Evolutionary conservation across 2,329 filamentous ascomycete species (phyloP).

Genomic region (Fusarium nurragi): DNA sequence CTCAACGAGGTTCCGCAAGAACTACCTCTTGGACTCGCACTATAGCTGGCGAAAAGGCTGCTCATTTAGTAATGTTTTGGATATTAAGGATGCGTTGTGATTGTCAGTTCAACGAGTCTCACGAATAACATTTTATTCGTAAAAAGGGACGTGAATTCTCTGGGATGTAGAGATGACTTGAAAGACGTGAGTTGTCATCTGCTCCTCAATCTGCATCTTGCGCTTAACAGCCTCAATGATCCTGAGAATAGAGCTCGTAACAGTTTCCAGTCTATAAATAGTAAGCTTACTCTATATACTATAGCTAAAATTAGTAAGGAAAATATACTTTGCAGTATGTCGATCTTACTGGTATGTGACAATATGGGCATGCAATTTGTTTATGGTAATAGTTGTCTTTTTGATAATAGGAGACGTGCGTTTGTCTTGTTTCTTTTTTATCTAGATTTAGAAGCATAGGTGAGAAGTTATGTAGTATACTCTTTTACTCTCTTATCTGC

Average conservation of each 20-base stretch:
- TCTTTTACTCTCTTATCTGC: slow-evolving; percentile 25
- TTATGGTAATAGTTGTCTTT: slow-evolving; percentile 40
- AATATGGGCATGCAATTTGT: slow-evolving; percentile 38
- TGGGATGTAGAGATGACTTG: slow-evolving; percentile 28
- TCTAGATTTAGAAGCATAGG: slow-evolving; percentile 30
- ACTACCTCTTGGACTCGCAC: no score
- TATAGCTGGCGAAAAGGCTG: no score
- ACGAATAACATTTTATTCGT: no score
- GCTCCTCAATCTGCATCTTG: slow-evolving; percentile 42
- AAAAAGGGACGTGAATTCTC: no score
- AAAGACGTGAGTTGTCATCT: slow-evolving; percentile 41
- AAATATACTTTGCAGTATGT: slow-evolving; percentile 38
- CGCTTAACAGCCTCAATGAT: slow-evolving; percentile 39
- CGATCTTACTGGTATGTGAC: slow-evolving; percentile 37
- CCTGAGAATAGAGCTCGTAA: slow-evolving; percentile 23
- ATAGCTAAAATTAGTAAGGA: background rate
- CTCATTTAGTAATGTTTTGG: no score
- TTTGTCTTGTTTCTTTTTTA: slow-evolving; percentile 46
- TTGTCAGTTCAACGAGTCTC: no score
- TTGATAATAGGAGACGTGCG: slow-evolving; percentile 38
- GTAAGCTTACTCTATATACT: background rate
- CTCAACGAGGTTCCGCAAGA: no score
- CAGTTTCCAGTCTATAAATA: slow-evolving; percentile 24
- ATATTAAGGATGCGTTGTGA: no score
- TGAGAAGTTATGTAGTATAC: background rate